These are phyloP conservation scores for Ophiostoma montium DNA, from an alignment of 2,329 filamentous ascomycete genomes.

Conservation along the genomic window DNA sequence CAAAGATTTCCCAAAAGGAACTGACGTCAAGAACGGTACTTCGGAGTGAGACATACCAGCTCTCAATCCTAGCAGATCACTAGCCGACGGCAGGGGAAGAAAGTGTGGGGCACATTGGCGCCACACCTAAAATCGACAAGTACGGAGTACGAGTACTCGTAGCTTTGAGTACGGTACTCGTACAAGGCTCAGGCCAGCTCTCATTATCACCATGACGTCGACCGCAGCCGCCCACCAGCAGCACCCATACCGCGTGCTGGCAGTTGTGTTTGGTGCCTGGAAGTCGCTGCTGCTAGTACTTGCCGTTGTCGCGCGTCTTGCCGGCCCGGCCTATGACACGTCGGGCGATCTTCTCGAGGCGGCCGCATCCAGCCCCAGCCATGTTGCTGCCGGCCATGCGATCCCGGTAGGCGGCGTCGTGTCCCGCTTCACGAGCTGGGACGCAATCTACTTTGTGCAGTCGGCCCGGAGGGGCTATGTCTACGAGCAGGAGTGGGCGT, in stretches of 20 bases:
- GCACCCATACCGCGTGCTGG: conserved; percentile 7
- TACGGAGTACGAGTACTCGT: too few relatives aligned
- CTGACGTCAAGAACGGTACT: too few relatives aligned
- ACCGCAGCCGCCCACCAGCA: background rate
- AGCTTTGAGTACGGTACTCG: background rate
- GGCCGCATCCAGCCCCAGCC: conserved; percentile 14
- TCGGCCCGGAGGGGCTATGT: conserved; percentile 48
- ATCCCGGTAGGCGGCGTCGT: conserved; percentile 22
- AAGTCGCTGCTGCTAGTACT: conserved; percentile 53
- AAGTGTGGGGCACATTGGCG: too few relatives aligned
- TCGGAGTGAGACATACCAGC: too few relatives aligned
- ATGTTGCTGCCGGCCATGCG: conserved; percentile 10
- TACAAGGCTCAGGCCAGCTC: too few relatives aligned
- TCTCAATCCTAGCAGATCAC: too few relatives aligned
- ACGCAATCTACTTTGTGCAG: conserved; percentile 63
- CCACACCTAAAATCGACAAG: too few relatives aligned
- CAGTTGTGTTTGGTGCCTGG: conserved; percentile 42
- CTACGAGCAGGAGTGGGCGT: conserved; percentile 79
- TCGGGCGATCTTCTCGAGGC: conserved; percentile 35
- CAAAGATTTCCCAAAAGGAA: too few relatives aligned
- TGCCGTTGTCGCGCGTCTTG: conserved; percentile 32
- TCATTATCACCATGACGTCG: background rate
- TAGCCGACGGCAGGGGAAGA: too few relatives aligned
- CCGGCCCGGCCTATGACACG: conserved; percentile 62
- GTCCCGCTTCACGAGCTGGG: conserved; percentile 58